phyloP scores from a whole-genome alignment of 139 green algal species.

The Gonium pectorale region DNA sequence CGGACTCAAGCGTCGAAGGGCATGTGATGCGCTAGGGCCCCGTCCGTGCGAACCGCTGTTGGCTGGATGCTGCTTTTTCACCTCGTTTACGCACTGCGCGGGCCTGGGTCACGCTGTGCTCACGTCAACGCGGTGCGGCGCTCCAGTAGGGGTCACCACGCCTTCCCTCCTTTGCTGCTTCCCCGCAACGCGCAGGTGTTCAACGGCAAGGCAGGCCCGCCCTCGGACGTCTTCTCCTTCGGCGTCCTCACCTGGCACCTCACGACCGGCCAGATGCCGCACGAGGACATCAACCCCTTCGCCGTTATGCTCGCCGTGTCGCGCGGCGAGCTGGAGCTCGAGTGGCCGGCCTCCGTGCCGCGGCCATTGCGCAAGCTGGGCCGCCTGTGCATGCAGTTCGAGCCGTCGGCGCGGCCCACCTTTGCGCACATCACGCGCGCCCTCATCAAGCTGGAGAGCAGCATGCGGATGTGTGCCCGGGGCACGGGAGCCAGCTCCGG shows the following conservation, averaged over 20 bases:
- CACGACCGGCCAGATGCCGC: slow-evolving; percentile 31
- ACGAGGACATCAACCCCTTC: slow-evolving; percentile 44
- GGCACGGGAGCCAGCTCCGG: neutral
- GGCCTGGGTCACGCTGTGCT: too few relatives aligned
- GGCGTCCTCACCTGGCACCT: slow-evolving; percentile 56
- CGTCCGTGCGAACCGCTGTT: too few relatives aligned
- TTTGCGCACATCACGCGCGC: slow-evolving; percentile 43
- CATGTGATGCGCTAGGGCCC: too few relatives aligned
- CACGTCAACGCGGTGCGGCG: too few relatives aligned
- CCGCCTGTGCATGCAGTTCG: slow-evolving; percentile 43
- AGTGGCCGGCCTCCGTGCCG: slow-evolving; percentile 30
- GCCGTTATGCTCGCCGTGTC: slow-evolving; percentile 47
- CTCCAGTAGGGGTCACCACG: too few relatives aligned
- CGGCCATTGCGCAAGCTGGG: slow-evolving; percentile 44
- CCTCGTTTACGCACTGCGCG: too few relatives aligned
- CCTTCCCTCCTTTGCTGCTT: too few relatives aligned
- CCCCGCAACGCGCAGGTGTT: slow-evolving; percentile 1
- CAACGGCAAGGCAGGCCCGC: slow-evolving; percentile 19
- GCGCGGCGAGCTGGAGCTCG: slow-evolving; percentile 25
- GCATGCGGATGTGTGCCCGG: neutral
- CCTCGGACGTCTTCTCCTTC: slow-evolving; percentile 52
- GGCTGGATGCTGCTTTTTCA: too few relatives aligned
- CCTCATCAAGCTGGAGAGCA: slow-evolving; percentile 16
- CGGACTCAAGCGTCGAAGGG: too few relatives aligned
- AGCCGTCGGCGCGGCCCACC: slow-evolving; percentile 33